Evolutionary conservation across 495 filamentous ascomycete species (phyloP), one percentile per base, ranked within the genome.

Genomic region (Annulohypoxylon nitens): DNA sequence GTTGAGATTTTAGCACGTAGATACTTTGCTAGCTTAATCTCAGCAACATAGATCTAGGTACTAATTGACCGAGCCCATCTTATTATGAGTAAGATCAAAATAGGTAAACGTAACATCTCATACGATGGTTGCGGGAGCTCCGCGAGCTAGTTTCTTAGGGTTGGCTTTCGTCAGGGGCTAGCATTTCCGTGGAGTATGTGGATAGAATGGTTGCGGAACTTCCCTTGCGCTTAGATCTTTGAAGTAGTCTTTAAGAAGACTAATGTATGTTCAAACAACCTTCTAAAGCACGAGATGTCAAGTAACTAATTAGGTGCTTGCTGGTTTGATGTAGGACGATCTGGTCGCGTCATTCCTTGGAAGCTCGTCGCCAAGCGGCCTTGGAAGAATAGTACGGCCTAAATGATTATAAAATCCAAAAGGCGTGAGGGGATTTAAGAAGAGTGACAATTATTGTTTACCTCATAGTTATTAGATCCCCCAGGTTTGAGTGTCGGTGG

Each of bases 381-480:
- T 18, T 30, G 39, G 20, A 39, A 34, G 16, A 34, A 57, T 30
- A 36, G 33, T 18, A 18, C 43, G 18, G 0, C 16, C n/a, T 47
- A 47, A 6, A 57, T 20, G 20, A n/a, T 20, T 43, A 36, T 12
- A 39, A 41, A 26, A 3, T 37, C 30, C 0, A 10, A 14, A 2
- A 57, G 34, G 61, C 10, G 61, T 26, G 58, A 58, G 33, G 25
- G 39, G 57, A 43, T 58, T 62, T 2, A 5, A 23, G 11, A 33
- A 41, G 11, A 51, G 3, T 70, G 48, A 45, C 5, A 33, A 30
- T 4, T 51, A 11, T 23, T 25, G 20, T 67, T 68, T 69, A 73
- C 64, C 65, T 73, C 64, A 69, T 69, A 61, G 70, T 48, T 61
- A 64, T 57, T 37, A 55, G 8, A 16, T 50, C 7, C 36, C 36